phyloP scores from a whole-genome alignment of 1,284 basidiomycete genomes.

The Kwoniella shivajii region DNA sequence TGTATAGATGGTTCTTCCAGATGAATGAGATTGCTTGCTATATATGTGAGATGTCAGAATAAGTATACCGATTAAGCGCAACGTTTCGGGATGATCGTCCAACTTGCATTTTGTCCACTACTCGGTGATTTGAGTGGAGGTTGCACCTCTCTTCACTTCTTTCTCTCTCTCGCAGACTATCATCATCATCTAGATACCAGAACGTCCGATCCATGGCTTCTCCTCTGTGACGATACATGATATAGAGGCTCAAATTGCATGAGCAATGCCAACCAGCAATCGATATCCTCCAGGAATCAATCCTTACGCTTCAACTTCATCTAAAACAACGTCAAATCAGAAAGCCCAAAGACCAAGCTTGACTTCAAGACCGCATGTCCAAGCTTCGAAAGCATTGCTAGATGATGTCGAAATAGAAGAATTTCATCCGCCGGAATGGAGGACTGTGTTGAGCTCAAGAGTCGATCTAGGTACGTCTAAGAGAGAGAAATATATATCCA shows the following conservation, averaged over 20 bases:
- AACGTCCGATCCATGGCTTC: not conserved
- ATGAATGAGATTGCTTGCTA: too few species aligned
- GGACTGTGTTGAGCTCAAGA: constrained; percentile 45
- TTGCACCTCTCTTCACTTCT: too few species aligned
- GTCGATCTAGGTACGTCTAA: constrained; percentile 48
- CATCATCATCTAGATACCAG: not conserved
- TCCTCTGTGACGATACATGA: too few species aligned
- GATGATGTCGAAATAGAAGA: constrained; percentile 44
- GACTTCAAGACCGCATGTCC: constrained; percentile 1
- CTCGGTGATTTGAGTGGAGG: too few species aligned
- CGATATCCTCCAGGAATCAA: constrained; percentile 24
- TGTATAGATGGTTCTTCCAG: too few species aligned
- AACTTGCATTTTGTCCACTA: too few species aligned
- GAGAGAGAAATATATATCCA: not conserved
- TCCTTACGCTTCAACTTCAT: constrained; percentile 18
- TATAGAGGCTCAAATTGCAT: not conserved
- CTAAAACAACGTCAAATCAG: constrained; percentile 4
- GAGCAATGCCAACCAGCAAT: constrained; percentile 17
- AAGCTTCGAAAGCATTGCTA: constrained; percentile 16
- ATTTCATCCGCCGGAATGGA: constrained; percentile 50
- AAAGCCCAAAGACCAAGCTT: not conserved
- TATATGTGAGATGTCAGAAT: too few species aligned
- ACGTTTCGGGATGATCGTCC: too few species aligned
- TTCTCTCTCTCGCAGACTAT: too few species aligned
- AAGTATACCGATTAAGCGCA: too few species aligned